A percentile compares a stretch with the other conserved stretches of the same genome.
Evolutionary conservation across 345 rosid genomes (phyloP).

Genomic region (Hirschfeldia incana): DNA sequence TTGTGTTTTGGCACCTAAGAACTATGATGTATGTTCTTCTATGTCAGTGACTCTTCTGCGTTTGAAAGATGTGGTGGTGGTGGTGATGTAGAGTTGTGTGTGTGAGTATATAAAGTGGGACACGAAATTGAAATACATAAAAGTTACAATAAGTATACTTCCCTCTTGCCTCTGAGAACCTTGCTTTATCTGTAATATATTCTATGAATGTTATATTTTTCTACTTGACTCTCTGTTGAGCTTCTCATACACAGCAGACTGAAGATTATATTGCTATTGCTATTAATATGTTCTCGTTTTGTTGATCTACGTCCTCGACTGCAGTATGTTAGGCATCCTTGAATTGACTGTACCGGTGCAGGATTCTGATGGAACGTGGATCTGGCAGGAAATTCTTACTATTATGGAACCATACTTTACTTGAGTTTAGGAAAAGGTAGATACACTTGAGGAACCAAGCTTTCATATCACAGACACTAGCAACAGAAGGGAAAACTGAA

Average conservation of each 20-base stretch:
- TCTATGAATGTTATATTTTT: neutral
- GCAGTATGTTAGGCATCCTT: neutral
- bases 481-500: neutral
- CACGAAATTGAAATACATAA: slow-evolving; percentile 61
- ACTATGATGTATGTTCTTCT: slow-evolving; percentile 51
- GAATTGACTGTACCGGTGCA: neutral
- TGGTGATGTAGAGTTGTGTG: slow-evolving; percentile 65
- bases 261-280: neutral
- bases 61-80: slow-evolving; percentile 53
- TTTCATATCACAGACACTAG: neutral
- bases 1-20: slow-evolving; percentile 52
- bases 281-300: neutral
- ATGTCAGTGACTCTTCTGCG: slow-evolving; percentile 55
- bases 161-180: slow-evolving; percentile 15
- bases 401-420: neutral
- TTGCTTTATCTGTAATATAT: slow-evolving; percentile 28
- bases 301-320: neutral
- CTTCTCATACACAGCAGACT: neutral
- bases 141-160: slow-evolving; percentile 40
- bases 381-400: neutral
- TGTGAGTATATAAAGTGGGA: slow-evolving; percentile 79
- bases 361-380: slow-evolving; percentile 10
- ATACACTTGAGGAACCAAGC: neutral
- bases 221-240: slow-evolving; percentile 6
- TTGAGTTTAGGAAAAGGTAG: neutral